Evolutionary conservation across 495 filamentous ascomycete genomes (phyloP), one percentile per base, ranked within the genome.

Genomic region (Hyaloscypha variabilis): DNA sequence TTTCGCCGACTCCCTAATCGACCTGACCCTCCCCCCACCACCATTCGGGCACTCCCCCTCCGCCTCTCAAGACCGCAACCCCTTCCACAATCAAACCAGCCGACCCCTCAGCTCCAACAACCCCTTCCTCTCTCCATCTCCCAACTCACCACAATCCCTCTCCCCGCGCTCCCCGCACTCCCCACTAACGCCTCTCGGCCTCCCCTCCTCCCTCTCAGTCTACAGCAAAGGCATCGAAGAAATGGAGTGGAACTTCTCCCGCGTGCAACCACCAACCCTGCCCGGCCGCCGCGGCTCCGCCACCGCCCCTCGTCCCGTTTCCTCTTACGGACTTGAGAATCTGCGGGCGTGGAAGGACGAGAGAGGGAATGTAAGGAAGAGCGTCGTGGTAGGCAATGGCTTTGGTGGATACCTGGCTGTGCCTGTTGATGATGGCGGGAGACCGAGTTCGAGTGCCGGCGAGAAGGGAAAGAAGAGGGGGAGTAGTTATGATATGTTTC

Each of bases 191-290:
- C 21, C 30, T 2, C 63, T 24, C 73, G 55, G 82, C 74, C 67
- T 90, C 83, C 72, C 79, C 66, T 87, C 90, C 65, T 85, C 85
- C 8, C 82, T 97, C 29, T 86, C 91, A 69, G 86, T 97, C 28
- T 96, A 93, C 75, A 92, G 86, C 74, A 97, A 96, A 77, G 90
- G 91, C 28, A 82, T 92, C 23, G 88, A 93, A 65, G 92, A 93
- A 69, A 79, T 92, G 24, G 91, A 94, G 68, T 97, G 93, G 93
- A 90, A 90, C 67, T 90, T 93, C 72, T 77, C 79, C 26, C 73
- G 73, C 29, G 77, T 84, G 25, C 67, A 76, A 67, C 75, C 78
- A 11, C 70, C 68, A 0, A 67, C 60, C 17, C 68, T 61, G 6
- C 59, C 51, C 0, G 64, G 61, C 23, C 59, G 65, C 30, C 62